phyloP scores from a whole-genome alignment of 352 stramenopile species.

The Phytopythium oedochilum region DNA sequence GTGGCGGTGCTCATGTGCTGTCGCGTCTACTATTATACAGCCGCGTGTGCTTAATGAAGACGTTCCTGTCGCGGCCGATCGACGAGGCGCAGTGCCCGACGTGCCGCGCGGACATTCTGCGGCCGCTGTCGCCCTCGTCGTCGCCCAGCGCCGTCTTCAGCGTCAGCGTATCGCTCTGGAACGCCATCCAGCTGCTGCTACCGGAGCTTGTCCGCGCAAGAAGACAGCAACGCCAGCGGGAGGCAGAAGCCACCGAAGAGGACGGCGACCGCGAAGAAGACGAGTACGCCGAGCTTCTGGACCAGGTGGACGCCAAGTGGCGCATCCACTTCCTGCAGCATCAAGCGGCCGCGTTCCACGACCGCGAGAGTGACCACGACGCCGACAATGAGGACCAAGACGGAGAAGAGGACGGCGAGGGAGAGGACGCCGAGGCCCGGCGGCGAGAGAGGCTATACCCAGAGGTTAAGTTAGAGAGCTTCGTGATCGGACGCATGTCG shows the following conservation, averaged over 20 bases:
- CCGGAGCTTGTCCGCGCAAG: slow-evolving; percentile 15
- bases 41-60: slow-evolving; percentile 48
- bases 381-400: slow-evolving; percentile 16
- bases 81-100: slow-evolving; percentile 46
- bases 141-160: slow-evolving; percentile 31
- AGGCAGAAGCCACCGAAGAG: background rate
- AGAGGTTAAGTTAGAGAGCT: slow-evolving; percentile 47
- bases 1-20: too few relatives aligned
- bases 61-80: slow-evolving; percentile 33
- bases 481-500: slow-evolving; percentile 38
- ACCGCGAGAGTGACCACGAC: slow-evolving; percentile 3
- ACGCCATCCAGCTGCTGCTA: slow-evolving; percentile 52
- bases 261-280: slow-evolving; percentile 35
- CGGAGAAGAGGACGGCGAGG: slow-evolving; percentile 8
- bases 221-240: slow-evolving; percentile 13
- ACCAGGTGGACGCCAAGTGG: slow-evolving; percentile 53
- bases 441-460: slow-evolving; percentile 24
- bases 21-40: too few relatives aligned
- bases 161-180: slow-evolving; percentile 73
- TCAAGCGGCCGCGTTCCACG: slow-evolving; percentile 24
- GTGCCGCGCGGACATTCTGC: slow-evolving; percentile 36
- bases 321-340: slow-evolving; percentile 36
- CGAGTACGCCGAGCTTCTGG: slow-evolving; percentile 41
- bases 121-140: slow-evolving; percentile 15
- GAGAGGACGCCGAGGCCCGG: slow-evolving; percentile 11